Evolutionary conservation across 192 early-diverging fungal species (phyloP), one percentile per base, ranked within the genome.

Genomic region (Podila horticola): DNA sequence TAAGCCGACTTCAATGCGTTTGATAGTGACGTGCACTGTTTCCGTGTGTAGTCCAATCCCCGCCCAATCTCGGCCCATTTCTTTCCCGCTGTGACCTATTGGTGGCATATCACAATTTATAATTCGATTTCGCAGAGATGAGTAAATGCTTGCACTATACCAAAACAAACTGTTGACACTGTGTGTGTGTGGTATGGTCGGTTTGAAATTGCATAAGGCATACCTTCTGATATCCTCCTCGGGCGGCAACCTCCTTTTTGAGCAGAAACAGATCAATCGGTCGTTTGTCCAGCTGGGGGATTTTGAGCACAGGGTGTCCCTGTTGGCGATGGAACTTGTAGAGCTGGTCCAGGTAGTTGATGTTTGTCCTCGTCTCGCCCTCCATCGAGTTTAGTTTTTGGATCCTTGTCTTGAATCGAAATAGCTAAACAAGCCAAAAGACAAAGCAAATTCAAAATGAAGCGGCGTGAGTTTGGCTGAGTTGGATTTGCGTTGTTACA

Each of bases 331-430:
- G 97, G 75, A 95, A 99, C 75, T 93, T 92, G 73, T 93, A 88
- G 10, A 99, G 86, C 83, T 97, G 95, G 66, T 98, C 95, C 51
- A 96, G 81, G 73, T 96, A 99, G 74, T 94, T 96, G 50, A 97
- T 83, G 28, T 92, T 95, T 11, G 92, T 85, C 48, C 97, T 88
- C 3, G 95, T 93, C 69, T 90, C 90, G 52, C 96, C 97, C 70
- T 97, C 94, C 87, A 98, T 96, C 48, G 90, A 91, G 83, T 97
- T 97, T 20, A 99, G 90, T 70, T 93, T 92, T 85, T 98, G 97
- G 45, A 94, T 93, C 30, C 97, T 89, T 20, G 97, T 97, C 60
- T 86, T 87, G 84, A 99, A 97, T 63, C 91, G 89, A 81, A 99
- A 99, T 26, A 79, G 81, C 95, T 97, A 83, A 17, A 66, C 7